Conservation (phyloP, 192 early-diverging fungal species). For the Anaeromyces robustus region DNA sequence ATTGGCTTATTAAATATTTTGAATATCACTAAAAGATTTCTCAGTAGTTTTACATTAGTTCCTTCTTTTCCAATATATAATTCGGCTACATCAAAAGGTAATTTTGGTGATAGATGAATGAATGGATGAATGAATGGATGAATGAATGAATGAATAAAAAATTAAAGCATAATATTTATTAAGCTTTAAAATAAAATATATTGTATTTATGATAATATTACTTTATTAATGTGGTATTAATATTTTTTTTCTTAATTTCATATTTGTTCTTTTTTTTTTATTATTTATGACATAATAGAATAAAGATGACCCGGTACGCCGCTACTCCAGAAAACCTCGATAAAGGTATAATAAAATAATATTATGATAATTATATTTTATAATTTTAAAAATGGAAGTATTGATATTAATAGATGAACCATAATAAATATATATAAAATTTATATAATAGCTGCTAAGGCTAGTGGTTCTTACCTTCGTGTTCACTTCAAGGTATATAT, state of each 20-base stretch:
- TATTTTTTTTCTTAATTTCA: neutral
- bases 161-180: too few relatives aligned
- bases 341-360: slow-evolving; percentile 65
- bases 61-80: neutral
- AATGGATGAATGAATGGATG: neutral
- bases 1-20: neutral
- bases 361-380: too few relatives aligned
- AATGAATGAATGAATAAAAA: neutral
- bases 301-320: slow-evolving; percentile 41
- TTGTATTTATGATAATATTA: too few relatives aligned
- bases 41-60: neutral
- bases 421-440: too few relatives aligned
- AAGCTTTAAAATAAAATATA: too few relatives aligned
- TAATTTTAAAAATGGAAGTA: neutral
- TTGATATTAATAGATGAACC: neutral
- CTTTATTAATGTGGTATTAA: neutral
- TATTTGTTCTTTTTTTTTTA: neutral
- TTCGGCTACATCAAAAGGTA: neutral
- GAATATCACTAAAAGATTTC: neutral
- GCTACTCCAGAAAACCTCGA: slow-evolving; percentile 63
- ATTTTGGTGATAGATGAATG: too few relatives aligned
- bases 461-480: slow-evolving; percentile 84
- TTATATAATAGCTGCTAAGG: slow-evolving; percentile 58
- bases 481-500: slow-evolving; percentile 27
- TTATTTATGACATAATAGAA: neutral